phyloP scores from a whole-genome alignment of 2,329 filamentous ascomycete species.

The Alternaria hordeiaustralica region DNA sequence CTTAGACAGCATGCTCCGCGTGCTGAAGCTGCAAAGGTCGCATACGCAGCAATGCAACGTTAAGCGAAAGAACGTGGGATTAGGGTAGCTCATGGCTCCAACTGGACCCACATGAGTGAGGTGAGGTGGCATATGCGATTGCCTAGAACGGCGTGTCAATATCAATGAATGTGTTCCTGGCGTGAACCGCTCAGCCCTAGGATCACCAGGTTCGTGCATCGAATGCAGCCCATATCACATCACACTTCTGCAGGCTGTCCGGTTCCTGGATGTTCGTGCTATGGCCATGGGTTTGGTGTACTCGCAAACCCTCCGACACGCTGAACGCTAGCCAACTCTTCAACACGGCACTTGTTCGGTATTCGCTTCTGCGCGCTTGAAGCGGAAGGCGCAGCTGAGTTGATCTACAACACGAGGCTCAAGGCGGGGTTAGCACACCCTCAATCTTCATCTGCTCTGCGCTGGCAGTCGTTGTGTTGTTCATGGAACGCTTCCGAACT shows the following conservation, averaged over 20 bases:
- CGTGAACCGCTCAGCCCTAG: slow-evolving; percentile 37
- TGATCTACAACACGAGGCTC: slow-evolving; percentile 18
- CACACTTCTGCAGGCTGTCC: slow-evolving; percentile 27
- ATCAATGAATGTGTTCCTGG: slow-evolving; percentile 28
- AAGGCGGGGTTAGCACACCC: slow-evolving; percentile 26
- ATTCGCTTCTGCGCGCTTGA: slow-evolving; percentile 17
- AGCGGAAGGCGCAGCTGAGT: slow-evolving; percentile 14
- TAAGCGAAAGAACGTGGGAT: slow-evolving; percentile 13
- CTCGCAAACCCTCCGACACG: slow-evolving; percentile 12
- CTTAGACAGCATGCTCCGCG: slow-evolving; percentile 26
- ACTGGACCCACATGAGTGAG: slow-evolving; percentile 19
- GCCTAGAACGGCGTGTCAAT: slow-evolving; percentile 19
- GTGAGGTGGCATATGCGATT: slow-evolving; percentile 11
- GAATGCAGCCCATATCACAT: slow-evolving; percentile 36
- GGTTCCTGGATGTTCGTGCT: slow-evolving; percentile 33
- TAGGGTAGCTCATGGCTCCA: slow-evolving; percentile 13
- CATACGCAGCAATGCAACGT: slow-evolving; percentile 22
- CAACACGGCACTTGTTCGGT: slow-evolving; percentile 20
- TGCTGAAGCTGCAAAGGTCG: slow-evolving; percentile 23
- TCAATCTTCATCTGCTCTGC: slow-evolving; percentile 29
- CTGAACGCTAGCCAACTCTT: slow-evolving; percentile 15
- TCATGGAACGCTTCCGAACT: slow-evolving; percentile 25
- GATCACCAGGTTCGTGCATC: slow-evolving; percentile 30
- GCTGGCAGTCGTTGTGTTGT: slow-evolving; percentile 39
- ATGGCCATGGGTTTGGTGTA: slow-evolving; percentile 35